These are phyloP conservation scores for Calocera cornea DNA, from an alignment of 768 basidiomycete genomes.

Conservation along the genomic window DNA sequence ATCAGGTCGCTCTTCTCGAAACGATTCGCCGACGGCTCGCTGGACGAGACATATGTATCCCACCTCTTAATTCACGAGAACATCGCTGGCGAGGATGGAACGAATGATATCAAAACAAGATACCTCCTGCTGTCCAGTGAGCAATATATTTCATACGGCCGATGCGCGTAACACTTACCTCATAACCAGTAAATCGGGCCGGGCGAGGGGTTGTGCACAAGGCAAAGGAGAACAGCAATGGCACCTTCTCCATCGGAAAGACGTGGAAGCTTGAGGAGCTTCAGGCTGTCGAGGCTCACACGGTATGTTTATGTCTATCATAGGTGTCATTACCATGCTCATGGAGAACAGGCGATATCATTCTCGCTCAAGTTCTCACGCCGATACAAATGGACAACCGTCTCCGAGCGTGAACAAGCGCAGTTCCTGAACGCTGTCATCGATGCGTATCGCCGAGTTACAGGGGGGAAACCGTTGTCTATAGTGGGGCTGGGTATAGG, in stretches of 20 bases:
- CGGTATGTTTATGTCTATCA: constrained; percentile 31
- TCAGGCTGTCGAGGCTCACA: constrained; percentile 58
- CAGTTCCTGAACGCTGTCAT: constrained; percentile 56
- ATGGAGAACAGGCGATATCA: constrained; percentile 14
- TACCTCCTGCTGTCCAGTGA: constrained; percentile 84
- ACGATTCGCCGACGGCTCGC: constrained; percentile 45
- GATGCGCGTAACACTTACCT: constrained; percentile 8
- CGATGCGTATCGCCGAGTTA: constrained; percentile 29
- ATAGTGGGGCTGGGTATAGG: constrained; percentile 18
- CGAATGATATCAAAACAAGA: constrained; percentile 56
- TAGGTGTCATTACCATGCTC: constrained; percentile 21
- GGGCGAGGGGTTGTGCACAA: constrained; percentile 77
- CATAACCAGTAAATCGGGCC: constrained; percentile 39
- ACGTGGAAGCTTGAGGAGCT: constrained; percentile 84
- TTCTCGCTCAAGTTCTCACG: constrained; percentile 38
- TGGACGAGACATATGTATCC: constrained; percentile 69
- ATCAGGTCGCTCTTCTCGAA: constrained; percentile 72
- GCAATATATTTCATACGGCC: constrained; percentile 24
- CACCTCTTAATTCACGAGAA: constrained; percentile 95
- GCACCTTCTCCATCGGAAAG: constrained; percentile 92
- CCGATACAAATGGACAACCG: constrained; percentile 83
- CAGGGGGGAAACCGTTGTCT: constrained; percentile 20
- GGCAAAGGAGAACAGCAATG: constrained; percentile 89
- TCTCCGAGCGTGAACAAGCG: constrained; percentile 55
- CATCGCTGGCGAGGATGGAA: constrained; percentile 44